Percentiles rank a stretch among this genome's conserved stretches.
phyloP scores from a whole-genome alignment of 2,329 filamentous ascomycete species.

The Neopestalotiopsis rosae region DNA sequence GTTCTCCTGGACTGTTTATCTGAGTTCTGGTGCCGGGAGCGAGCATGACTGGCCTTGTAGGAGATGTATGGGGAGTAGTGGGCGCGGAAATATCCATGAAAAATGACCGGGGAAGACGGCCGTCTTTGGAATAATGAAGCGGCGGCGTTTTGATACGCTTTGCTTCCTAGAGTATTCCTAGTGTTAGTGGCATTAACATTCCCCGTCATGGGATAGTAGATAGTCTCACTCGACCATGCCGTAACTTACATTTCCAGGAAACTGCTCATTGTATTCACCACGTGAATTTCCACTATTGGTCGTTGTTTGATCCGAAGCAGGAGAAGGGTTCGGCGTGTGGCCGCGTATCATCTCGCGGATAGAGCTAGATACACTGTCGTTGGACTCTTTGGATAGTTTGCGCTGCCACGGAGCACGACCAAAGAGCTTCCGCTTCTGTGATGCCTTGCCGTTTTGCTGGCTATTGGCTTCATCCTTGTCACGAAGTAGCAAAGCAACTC shows the following conservation, averaged over 20 bases:
- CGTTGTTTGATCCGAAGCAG: constrained; percentile 22
- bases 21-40: neutral
- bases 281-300: neutral
- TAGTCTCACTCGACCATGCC: neutral
- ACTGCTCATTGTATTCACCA: constrained; percentile 26
- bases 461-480: constrained; percentile 38
- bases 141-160: constrained; percentile 54
- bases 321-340: constrained; percentile 38
- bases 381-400: constrained; percentile 44
- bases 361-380: constrained; percentile 47
- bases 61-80: constrained; percentile 27
- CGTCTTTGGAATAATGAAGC: constrained; percentile 39
- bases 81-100: constrained; percentile 44
- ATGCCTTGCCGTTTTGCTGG: constrained; percentile 27
- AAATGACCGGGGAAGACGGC: constrained; percentile 45
- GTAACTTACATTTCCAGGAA: constrained; percentile 41
- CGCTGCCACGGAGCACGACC: constrained; percentile 46
- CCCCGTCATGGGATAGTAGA: neutral
- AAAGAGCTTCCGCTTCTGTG: constrained; percentile 43
- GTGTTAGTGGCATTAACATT: neutral
- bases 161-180: constrained; percentile 46
- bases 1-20: neutral
- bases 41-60: neutral
- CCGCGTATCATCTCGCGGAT: constrained; percentile 45
- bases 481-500: constrained; percentile 34